Evolutionary conservation across 2,329 filamentous ascomycete genomes (phyloP), one percentile per base, ranked within the genome.

Genomic region (Aspergillus pseudoglaucus): DNA sequence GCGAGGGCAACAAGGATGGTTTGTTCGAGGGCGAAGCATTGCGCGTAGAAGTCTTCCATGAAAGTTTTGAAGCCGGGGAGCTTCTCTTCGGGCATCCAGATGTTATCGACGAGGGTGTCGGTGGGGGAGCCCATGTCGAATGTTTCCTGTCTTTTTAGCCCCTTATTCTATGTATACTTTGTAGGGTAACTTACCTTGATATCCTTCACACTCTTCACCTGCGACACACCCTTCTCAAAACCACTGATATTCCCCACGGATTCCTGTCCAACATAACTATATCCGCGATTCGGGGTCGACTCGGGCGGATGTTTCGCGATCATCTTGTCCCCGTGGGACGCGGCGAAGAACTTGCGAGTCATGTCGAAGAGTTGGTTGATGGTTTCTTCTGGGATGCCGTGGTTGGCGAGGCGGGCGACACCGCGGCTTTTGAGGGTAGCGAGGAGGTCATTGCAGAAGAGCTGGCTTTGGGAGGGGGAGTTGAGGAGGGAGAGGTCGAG

Each of bases 51-150:
- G 4, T 45, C 22, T 10, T 55, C 62, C 60, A 67, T 67, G 45
- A 69, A 69, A 0, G 15, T 45, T 12, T 66, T 65, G 52, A 77
- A 78, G 3, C 67, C 68, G 0, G 74, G 73, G 1, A 77, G 63
- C 1, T 66, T 63, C 4, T 66, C 58, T 4, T 76, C 70, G 0
- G 73, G 72, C 0, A 75, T 59, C 75, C 75, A 77, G 32, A 74
- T 69, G 50, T 78, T 77, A 22, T 69, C 61, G 3, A 60, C 55
- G 9, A 59, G 51, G 9, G 42, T 55, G 48, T 76, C 72, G 6
- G 66, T 47, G 33, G 72, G 65, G 44, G 68, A 71, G 8, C 75
- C 75, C 14, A 76, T 68, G 43, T 77, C 75, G 47, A 74, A 74
- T 27, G 69, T 72, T 60, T 69, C 65, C 60, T 67, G 35, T 42